Evolutionary conservation across 1,139 yeast genomes (phyloP).

Genomic region (Diutina sp.): DNA sequence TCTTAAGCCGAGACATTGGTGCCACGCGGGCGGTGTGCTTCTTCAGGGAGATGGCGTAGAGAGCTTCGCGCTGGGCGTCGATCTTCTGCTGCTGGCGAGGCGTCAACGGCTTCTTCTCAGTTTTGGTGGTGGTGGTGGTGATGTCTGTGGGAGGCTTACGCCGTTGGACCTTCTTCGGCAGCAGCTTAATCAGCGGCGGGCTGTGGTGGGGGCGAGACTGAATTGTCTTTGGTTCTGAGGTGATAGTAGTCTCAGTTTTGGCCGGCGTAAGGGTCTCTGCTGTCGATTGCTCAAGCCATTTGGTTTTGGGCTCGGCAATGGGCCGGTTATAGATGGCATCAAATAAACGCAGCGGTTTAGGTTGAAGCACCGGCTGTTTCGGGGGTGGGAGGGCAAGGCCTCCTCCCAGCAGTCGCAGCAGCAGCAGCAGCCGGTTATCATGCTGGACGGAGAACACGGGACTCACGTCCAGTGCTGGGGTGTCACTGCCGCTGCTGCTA

Average conservation of each 20-base stretch:
- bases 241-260: not conserved
- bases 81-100: not conserved
- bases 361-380: not conserved
- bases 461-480: not conserved
- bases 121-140: too few relatives aligned
- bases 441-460: not conserved
- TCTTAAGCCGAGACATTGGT: not conserved
- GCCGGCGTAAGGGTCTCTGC: not conserved
- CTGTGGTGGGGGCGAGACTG: not conserved
- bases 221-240: not conserved
- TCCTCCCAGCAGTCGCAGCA: not conserved
- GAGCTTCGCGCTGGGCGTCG: not conserved
- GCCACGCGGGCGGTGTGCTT: not conserved
- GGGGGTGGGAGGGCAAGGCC: not conserved
- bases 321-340: constrained; percentile 1
- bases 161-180: not conserved
- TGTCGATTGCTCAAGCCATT: not conserved
- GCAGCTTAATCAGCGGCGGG: not conserved
- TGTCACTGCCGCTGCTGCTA: not conserved
- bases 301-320: not conserved
- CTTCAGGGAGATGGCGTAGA: not conserved
- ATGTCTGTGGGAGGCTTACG: not conserved
- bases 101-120: not conserved
- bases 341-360: not conserved
- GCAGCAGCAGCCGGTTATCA: not conserved